phyloP scores from a whole-genome alignment of 148 eudicot species.

The Chenopodium album region DNA sequence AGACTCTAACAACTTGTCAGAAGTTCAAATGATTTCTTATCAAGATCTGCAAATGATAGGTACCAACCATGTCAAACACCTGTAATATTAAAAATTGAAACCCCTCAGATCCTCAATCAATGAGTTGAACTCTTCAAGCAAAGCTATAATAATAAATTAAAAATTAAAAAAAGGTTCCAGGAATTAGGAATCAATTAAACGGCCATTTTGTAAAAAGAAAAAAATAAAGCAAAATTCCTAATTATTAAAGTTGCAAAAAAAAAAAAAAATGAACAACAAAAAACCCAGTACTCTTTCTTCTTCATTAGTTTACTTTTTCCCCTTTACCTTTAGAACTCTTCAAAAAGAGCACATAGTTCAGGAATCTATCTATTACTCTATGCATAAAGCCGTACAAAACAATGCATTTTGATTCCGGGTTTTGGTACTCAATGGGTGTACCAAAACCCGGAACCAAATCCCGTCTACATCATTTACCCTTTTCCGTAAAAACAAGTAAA shows the following conservation, averaged over 20 bases:
- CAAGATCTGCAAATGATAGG: constrained; percentile 33
- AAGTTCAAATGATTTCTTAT: constrained; percentile 6
- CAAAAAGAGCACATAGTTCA: constrained; percentile 17
- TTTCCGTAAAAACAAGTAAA: not conserved
- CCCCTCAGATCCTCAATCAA: constrained; percentile 13
- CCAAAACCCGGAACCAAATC: not conserved
- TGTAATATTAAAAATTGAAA: constrained; percentile 8
- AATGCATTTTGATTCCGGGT: not conserved
- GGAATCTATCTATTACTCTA: constrained; percentile 14
- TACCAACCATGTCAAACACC: constrained; percentile 21
- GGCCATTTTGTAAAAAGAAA: constrained; percentile 22
- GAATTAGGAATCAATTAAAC: constrained; percentile 9
- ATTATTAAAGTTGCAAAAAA: constrained; percentile 17
- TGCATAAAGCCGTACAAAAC: not conserved
- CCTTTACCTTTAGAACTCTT: constrained; percentile 12
- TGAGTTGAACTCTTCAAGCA: constrained; percentile 22
- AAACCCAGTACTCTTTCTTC: not conserved
- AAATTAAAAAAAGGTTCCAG: not conserved
- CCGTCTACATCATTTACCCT: too few species aligned
- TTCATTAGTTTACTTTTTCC: not conserved
- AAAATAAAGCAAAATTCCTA: not conserved
- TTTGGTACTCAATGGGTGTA: not conserved
- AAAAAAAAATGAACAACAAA: not conserved
- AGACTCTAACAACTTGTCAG: constrained; percentile 17
- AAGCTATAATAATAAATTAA: not conserved